Evolutionary conservation across 805 yeast genomes (phyloP).

Genomic region (Metschnikowia aberdeeniae): DNA sequence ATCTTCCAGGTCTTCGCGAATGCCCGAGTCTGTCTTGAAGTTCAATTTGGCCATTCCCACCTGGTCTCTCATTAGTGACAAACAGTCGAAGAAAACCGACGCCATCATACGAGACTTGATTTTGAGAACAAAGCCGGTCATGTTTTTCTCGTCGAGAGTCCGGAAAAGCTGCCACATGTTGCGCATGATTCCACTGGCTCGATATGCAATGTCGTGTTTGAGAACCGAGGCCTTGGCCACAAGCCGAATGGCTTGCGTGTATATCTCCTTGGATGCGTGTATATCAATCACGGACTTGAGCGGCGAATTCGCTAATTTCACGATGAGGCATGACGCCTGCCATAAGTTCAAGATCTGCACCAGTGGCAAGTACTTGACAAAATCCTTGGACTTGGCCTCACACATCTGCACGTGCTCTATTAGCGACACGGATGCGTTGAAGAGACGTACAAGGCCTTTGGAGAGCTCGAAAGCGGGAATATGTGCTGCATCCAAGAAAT

Average conservation of each 20-base stretch:
- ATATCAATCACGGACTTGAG: conserved; percentile 63
- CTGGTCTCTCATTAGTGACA: conserved; percentile 79
- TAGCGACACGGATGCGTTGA: conserved; percentile 72
- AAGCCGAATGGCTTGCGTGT: conserved; percentile 60
- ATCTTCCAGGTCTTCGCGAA: conserved; percentile 20
- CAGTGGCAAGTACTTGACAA: conserved; percentile 77
- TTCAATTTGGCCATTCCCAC: conserved; percentile 76
- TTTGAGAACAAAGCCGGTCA: conserved; percentile 42
- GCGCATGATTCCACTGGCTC: conserved; percentile 91
- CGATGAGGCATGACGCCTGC: conserved; percentile 88
- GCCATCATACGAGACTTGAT: conserved; percentile 88
- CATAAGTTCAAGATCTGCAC: conserved; percentile 78
- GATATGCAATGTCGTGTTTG: conserved; percentile 87
- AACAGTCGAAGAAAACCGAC: conserved; percentile 85
- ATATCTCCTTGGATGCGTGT: conserved; percentile 66
- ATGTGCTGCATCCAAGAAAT: conserved; percentile 62
- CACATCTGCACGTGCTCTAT: conserved; percentile 64
- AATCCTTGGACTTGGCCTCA: conserved; percentile 53
- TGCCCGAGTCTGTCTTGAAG: conserved; percentile 26
- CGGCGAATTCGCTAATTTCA: conserved; percentile 73
- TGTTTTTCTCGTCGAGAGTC: conserved; percentile 54
- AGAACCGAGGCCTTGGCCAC: conserved; percentile 78
- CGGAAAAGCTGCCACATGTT: conserved; percentile 89
- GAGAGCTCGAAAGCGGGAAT: conserved; percentile 57
- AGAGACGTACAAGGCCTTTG: conserved; percentile 70